phyloP scores from a whole-genome alignment of 352 stramenopile genomes.

The Globisporangium parvum region DNA sequence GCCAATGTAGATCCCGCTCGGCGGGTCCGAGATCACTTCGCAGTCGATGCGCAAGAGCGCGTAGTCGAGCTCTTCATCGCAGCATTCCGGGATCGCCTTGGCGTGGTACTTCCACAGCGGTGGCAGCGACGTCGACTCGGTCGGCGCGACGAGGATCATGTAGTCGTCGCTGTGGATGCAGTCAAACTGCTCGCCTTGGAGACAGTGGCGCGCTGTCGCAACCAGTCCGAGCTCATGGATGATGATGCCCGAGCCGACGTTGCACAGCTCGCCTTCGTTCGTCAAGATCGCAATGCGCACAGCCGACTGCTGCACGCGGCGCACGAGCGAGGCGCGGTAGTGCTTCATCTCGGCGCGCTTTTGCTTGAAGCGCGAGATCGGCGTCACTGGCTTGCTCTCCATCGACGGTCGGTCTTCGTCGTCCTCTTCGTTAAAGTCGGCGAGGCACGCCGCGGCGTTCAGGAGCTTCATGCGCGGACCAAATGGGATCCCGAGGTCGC shows the following conservation, averaged over 20 bases:
- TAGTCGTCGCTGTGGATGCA: conserved; percentile 86
- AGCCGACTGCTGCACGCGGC: conserved; percentile 79
- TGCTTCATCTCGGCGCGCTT: conserved; percentile 82
- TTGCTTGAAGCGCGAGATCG: conserved; percentile 74
- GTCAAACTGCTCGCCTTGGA: conserved; percentile 83
- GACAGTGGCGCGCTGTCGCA: conserved; percentile 70
- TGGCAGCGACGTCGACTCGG: conserved; percentile 70
- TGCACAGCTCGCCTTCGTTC: conserved; percentile 79
- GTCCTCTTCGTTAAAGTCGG: conserved; percentile 81
- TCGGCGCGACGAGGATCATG: conserved; percentile 82
- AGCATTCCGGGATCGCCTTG: conserved; percentile 74
- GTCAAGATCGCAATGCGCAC: conserved; percentile 83
- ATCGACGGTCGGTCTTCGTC: conserved; percentile 61
- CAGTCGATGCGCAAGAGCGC: conserved; percentile 77
- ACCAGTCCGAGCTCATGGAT: conserved; percentile 78
- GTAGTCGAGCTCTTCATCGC: conserved; percentile 81
- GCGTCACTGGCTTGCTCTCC: conserved; percentile 57
- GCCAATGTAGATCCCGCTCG: conserved; percentile 84
- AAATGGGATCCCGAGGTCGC: conserved; percentile 79
- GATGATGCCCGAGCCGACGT: conserved; percentile 83
- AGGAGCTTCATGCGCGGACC: conserved; percentile 82
- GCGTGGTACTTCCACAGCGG: conserved; percentile 85
- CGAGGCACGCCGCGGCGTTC: conserved; percentile 75
- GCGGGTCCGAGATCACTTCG: conserved; percentile 80
- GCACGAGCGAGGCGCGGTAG: conserved; percentile 78